These are phyloP conservation scores for Coemansia sp. DNA, from an alignment of 192 early-diverging fungal genomes.

Conservation along the genomic window DNA sequence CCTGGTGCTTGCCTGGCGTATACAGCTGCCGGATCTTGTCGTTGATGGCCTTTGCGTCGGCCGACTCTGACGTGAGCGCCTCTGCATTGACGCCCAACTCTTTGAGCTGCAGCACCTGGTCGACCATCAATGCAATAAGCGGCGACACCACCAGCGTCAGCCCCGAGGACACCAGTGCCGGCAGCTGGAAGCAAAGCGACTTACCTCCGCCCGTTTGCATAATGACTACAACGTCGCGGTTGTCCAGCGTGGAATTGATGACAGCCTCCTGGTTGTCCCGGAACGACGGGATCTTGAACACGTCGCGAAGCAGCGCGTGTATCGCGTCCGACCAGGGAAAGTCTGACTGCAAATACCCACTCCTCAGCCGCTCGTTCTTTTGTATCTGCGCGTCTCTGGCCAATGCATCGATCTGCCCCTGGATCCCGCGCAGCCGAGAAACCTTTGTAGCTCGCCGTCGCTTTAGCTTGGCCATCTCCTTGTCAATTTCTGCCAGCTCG, in stretches of 20 bases:
- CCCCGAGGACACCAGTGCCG: constrained; percentile 33
- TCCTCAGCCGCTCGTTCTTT: constrained; percentile 21
- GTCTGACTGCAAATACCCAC: constrained; percentile 29
- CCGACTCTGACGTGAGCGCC: constrained; percentile 47
- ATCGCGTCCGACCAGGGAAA: constrained; percentile 58
- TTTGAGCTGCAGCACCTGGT: constrained; percentile 53
- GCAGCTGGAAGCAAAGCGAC: constrained; percentile 57
- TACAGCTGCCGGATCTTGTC: constrained; percentile 23
- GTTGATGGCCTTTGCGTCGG: constrained; percentile 31
- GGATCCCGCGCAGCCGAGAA: constrained; percentile 8
- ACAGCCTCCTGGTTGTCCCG: constrained; percentile 51
- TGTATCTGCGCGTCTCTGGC: constrained; percentile 12
- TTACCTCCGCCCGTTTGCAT: constrained; percentile 58
- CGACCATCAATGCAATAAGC: constrained; percentile 55
- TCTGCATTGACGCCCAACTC: constrained; percentile 35
- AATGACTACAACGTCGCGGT: constrained; percentile 48
- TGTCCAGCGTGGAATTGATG: constrained; percentile 56
- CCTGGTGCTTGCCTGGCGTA: constrained; percentile 1
- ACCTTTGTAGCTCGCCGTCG: constrained; percentile 9
- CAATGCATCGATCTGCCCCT: constrained; percentile 20
- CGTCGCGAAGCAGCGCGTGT: constrained; percentile 25
- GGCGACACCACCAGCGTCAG: constrained; percentile 57
- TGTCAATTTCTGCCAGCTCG: constrained; percentile 27
- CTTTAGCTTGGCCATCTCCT: constrained; percentile 22
- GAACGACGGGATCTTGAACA: constrained; percentile 52